These are phyloP conservation scores for Anethum foeniculum DNA, from an alignment of 140 eudicot genomes.

Conservation along the genomic window DNA sequence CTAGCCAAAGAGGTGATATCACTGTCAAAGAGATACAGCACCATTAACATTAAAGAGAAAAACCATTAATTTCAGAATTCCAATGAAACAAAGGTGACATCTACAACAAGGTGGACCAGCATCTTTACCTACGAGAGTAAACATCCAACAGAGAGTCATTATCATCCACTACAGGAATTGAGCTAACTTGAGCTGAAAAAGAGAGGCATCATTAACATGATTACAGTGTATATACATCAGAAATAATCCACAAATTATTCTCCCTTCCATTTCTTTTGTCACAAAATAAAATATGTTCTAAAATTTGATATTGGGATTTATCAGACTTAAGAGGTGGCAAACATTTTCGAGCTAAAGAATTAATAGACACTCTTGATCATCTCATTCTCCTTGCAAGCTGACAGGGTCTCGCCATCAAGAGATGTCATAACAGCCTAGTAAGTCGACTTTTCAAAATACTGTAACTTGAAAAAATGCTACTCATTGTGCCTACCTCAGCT, in stretches of 20 bases:
- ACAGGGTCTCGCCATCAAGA: neutral
- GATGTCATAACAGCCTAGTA: neutral
- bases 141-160: constrained; percentile 47
- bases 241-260: neutral
- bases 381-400: neutral
- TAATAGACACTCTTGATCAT: neutral
- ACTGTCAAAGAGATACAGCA: constrained; percentile 22
- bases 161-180: constrained; percentile 57
- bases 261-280: neutral
- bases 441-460: neutral
- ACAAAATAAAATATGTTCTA: neutral
- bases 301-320: neutral
- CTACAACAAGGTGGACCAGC: neutral
- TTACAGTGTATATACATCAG: neutral
- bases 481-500: neutral
- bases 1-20: constrained; percentile 53
- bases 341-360: neutral
- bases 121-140: constrained; percentile 46
- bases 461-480: neutral
- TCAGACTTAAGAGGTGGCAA: neutral
- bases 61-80: neutral
- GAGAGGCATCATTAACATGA: neutral
- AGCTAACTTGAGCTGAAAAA: constrained; percentile 55
- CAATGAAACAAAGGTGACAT: neutral
- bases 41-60: neutral